Conservation (phyloP, 805 yeast genomes). For the Torulaspora microellipsoides region DNA sequence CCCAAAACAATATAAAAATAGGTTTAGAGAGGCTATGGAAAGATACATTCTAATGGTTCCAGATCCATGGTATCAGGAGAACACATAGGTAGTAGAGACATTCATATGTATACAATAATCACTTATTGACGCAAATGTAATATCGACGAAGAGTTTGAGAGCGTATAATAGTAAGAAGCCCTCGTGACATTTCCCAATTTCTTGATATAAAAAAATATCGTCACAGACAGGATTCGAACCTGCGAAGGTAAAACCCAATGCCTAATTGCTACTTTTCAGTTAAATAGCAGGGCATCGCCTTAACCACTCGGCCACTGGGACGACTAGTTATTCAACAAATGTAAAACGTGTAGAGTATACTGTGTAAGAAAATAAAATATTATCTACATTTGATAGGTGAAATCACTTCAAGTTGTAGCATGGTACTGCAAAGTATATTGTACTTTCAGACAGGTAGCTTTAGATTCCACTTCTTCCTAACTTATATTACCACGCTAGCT, state of each 20-base stretch:
- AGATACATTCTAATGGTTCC: conserved; percentile 93
- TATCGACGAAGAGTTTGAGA: too few relatives aligned
- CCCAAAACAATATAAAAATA: conserved; percentile 88
- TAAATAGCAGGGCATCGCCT: conserved; percentile 85
- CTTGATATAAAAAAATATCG: conserved; percentile 50
- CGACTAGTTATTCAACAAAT: conserved; percentile 17
- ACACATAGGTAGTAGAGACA: conserved; percentile 2
- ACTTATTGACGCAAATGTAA: too few relatives aligned
- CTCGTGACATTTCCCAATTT: too few relatives aligned
- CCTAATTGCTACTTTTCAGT: conserved; percentile 49
- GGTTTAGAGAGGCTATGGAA: conserved; percentile 98
- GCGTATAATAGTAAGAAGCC: too few relatives aligned
- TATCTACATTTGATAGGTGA: too few relatives aligned
- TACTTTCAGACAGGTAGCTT: too few relatives aligned
- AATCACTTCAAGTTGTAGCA: too few relatives aligned
- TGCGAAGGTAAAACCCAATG: conserved; percentile 93
- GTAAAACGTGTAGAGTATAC: too few relatives aligned
- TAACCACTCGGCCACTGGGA: conserved; percentile 90
- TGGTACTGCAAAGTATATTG: too few relatives aligned
- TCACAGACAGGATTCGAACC: conserved; percentile 99
- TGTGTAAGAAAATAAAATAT: too few relatives aligned
- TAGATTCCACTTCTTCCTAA: too few relatives aligned
- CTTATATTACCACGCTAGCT: too few relatives aligned
- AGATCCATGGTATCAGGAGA: conserved; percentile 48
- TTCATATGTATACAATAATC: not conserved